These are phyloP conservation scores for Conringia planisiliqua DNA, from an alignment of 345 rosid species.

Conservation along the genomic window DNA sequence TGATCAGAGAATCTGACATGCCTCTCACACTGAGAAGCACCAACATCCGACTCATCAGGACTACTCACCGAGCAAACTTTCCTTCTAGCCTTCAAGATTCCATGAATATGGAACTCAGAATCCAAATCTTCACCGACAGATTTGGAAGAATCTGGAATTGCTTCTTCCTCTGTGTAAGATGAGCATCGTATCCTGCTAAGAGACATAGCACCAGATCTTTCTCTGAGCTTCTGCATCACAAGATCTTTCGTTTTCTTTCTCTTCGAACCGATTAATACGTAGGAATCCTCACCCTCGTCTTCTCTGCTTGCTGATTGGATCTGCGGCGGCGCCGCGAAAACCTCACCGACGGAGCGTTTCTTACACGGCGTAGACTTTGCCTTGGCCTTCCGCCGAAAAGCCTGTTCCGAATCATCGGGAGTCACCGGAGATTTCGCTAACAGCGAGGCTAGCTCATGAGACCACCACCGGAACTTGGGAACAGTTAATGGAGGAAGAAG, in stretches of 20 bases:
- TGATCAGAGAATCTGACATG: constrained; percentile 48
- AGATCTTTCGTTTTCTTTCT: constrained; percentile 16
- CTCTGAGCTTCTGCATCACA: constrained; percentile 18
- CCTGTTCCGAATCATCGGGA: not conserved
- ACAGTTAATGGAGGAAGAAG: constrained; percentile 56
- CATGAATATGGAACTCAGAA: constrained; percentile 30
- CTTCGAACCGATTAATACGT: constrained; percentile 4
- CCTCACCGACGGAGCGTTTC: constrained; percentile 53
- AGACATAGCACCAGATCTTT: constrained; percentile 16
- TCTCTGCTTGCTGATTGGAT: not conserved
- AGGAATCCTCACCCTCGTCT: not conserved
- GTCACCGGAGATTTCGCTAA: constrained; percentile 21
- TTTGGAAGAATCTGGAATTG: not conserved
- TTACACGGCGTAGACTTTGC: constrained; percentile 40
- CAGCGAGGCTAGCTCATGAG: constrained; percentile 48
- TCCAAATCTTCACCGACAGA: constrained; percentile 26
- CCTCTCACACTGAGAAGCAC: constrained; percentile 29
- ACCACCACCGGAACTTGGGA: constrained; percentile 69
- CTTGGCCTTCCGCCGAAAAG: constrained; percentile 22
- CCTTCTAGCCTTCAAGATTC: constrained; percentile 43
- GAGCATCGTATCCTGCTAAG: not conserved
- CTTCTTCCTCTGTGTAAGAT: not conserved
- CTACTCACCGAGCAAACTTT: constrained; percentile 22
- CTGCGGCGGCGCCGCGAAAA: constrained; percentile 44
- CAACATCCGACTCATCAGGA: constrained; percentile 23